Conservation (phyloP, 1,284 basidiomycete species). For the Melampsora americana region DNA sequence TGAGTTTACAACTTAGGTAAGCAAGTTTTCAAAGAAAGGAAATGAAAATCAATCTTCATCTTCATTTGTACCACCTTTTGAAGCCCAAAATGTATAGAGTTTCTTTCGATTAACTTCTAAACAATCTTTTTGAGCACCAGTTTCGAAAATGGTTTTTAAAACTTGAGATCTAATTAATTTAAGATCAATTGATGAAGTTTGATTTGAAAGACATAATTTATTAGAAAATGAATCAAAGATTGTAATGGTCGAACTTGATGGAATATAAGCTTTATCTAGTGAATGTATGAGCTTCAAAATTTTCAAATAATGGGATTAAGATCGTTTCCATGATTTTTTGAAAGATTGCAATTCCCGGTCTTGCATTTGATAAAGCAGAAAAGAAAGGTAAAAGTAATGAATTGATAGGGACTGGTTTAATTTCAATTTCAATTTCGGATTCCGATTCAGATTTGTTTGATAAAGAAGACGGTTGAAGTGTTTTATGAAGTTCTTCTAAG, state of each 20-base stretch:
- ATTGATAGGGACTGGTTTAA: conserved; percentile 9
- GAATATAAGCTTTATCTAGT: background rate
- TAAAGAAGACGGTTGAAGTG: conserved; percentile 51
- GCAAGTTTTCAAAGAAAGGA: too few species aligned
- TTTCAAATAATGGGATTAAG: conserved; percentile 26
- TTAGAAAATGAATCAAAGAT: conserved; percentile 24
- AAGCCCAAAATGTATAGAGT: conserved; percentile 24
- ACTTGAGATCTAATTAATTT: conserved; percentile 5
- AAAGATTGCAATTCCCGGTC: conserved; percentile 33
- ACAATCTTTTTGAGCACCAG: conserved; percentile 28
- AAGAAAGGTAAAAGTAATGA: conserved; percentile 20
- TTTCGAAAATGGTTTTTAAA: conserved; percentile 23
- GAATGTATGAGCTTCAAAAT: conserved; percentile 12
- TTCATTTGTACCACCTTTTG: conserved; percentile 25
- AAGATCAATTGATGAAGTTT: conserved; percentile 1
- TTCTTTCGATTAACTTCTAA: conserved; percentile 34
- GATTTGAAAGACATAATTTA: background rate
- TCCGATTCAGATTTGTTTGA: conserved; percentile 48
- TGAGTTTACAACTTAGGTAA: too few species aligned
- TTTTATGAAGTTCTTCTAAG: conserved; percentile 82
- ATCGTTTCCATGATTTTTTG: conserved; percentile 20
- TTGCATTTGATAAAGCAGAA: conserved; percentile 15
- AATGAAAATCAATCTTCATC: conserved; percentile 3
- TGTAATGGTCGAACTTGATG: conserved; percentile 19
- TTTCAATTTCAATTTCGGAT: background rate